Evolutionary conservation across 164 flowering plant genomes (phyloP).

Genomic region (Stephania japonica): DNA sequence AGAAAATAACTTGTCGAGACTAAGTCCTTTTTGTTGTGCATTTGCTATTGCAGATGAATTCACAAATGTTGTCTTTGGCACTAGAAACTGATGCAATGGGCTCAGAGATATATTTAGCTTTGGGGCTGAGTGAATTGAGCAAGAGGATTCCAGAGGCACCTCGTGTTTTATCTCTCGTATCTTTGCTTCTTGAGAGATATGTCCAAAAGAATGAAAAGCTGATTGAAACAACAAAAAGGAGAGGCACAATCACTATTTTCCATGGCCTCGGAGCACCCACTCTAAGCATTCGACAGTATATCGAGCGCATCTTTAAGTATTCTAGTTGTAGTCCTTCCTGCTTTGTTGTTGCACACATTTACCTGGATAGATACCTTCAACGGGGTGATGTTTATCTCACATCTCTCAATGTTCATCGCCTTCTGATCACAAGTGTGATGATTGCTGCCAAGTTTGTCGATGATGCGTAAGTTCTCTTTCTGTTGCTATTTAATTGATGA

Average conservation of each 20-base stretch:
- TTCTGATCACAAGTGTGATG: slow-evolving; percentile 74
- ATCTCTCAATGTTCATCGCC: slow-evolving; percentile 80
- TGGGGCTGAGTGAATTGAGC: slow-evolving; percentile 46
- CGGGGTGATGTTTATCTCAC: slow-evolving; percentile 37
- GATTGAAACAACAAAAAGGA: slow-evolving; percentile 34
- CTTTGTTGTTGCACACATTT: slow-evolving; percentile 71
- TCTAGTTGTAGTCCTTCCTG: slow-evolving; percentile 82
- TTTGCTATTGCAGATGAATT: not conserved
- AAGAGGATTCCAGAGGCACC: slow-evolving; percentile 45
- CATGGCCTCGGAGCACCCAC: slow-evolving; percentile 70
- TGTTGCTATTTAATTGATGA: too few species aligned
- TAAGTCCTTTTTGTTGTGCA: not conserved
- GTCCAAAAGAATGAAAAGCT: slow-evolving; percentile 52
- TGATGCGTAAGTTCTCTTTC: slow-evolving; percentile 60
- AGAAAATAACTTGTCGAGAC: not conserved
- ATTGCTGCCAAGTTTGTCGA: slow-evolving; percentile 79
- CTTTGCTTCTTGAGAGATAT: slow-evolving; percentile 53
- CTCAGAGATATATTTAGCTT: slow-evolving; percentile 31
- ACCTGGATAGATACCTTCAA: slow-evolving; percentile 59
- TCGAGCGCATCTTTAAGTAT: slow-evolving; percentile 83
- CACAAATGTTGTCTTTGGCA: slow-evolving; percentile 38
- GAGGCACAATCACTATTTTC: slow-evolving; percentile 54
- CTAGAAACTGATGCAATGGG: slow-evolving; percentile 26
- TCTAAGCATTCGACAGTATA: slow-evolving; percentile 54
- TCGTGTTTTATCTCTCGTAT: slow-evolving; percentile 41